phyloP scores from a whole-genome alignment of 768 basidiomycete genomes.

The Dioszegia hungarica region DNA sequence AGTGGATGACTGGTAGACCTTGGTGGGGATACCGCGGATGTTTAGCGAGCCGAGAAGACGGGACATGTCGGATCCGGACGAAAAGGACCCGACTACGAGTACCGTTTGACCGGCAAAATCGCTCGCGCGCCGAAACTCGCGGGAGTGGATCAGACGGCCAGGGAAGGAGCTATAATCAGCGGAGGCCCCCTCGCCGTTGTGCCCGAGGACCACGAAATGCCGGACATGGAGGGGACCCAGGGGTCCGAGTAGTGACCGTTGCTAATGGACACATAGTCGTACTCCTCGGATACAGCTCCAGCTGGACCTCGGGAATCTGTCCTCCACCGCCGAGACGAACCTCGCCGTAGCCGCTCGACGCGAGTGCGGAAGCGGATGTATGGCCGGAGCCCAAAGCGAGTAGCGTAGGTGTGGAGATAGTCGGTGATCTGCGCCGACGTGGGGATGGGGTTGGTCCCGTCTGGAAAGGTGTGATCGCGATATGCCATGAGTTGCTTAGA shows the following conservation, averaged over 20 bases:
- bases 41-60: conserved; percentile 22
- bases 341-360: conserved; percentile 51
- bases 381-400: conserved; percentile 58
- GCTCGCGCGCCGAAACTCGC: conserved; percentile 43
- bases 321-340: conserved; percentile 13
- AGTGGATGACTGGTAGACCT: conserved; percentile 35
- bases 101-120: conserved; percentile 40
- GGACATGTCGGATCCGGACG: conserved; percentile 50
- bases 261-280: conserved; percentile 43
- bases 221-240: conserved; percentile 43
- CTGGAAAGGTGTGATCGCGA: conserved; percentile 30
- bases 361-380: conserved; percentile 62
- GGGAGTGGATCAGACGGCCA: conserved; percentile 45
- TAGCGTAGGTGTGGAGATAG: conserved; percentile 66
- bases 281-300: conserved; percentile 21
- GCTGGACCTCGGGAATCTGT: conserved; percentile 7
- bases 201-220: conserved; percentile 25
- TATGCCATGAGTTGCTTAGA: conserved; percentile 42
- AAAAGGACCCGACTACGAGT: conserved; percentile 49
- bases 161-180: conserved; percentile 37
- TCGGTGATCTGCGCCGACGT: conserved; percentile 53
- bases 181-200: too few relatives aligned
- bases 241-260: conserved; percentile 49
- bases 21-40: conserved; percentile 10
- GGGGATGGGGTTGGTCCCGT: conserved; percentile 27